Conservation (phyloP, 192 early-diverging fungal species). For the Cladochytrium replicatum region DNA sequence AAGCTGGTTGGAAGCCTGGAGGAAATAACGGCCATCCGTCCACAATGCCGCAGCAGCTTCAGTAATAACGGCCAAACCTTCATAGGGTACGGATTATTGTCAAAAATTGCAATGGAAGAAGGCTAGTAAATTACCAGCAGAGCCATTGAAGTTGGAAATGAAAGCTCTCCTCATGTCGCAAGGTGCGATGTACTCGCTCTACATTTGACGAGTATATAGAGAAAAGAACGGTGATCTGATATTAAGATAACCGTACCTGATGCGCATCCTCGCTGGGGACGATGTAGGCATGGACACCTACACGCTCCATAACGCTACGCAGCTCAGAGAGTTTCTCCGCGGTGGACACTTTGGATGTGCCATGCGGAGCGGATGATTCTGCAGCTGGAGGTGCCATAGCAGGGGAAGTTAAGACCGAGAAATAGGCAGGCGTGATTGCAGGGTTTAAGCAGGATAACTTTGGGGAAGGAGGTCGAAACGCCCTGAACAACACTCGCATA, state of each 20-base stretch:
- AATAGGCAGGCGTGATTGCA: too few relatives aligned
- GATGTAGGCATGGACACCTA: constrained; percentile 43
- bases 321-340: too few relatives aligned
- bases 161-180: constrained; percentile 81
- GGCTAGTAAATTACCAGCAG: constrained; percentile 63
- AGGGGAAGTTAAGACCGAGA: too few relatives aligned
- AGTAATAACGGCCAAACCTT: constrained; percentile 76
- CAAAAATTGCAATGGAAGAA: not conserved
- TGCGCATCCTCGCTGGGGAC: constrained; percentile 95
- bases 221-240: not conserved
- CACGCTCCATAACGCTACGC: constrained; percentile 16
- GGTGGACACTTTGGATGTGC: too few relatives aligned
- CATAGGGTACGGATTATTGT: not conserved
- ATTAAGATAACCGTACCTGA: too few relatives aligned
- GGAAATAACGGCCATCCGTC: constrained; percentile 96
- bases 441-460: too few relatives aligned
- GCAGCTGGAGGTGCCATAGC: too few relatives aligned
- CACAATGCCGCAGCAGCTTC: constrained; percentile 72
- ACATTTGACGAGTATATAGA: constrained; percentile 1
- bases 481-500: too few relatives aligned
- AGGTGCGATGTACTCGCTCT: constrained; percentile 91
- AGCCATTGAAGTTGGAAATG: constrained; percentile 96
- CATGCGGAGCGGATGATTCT: too few relatives aligned
- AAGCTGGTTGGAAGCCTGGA: constrained; percentile 88
- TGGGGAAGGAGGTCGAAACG: too few relatives aligned